These are phyloP conservation scores for Scedosporium boydii DNA, from an alignment of 2,329 filamentous ascomycete species.

Conservation along the genomic window DNA sequence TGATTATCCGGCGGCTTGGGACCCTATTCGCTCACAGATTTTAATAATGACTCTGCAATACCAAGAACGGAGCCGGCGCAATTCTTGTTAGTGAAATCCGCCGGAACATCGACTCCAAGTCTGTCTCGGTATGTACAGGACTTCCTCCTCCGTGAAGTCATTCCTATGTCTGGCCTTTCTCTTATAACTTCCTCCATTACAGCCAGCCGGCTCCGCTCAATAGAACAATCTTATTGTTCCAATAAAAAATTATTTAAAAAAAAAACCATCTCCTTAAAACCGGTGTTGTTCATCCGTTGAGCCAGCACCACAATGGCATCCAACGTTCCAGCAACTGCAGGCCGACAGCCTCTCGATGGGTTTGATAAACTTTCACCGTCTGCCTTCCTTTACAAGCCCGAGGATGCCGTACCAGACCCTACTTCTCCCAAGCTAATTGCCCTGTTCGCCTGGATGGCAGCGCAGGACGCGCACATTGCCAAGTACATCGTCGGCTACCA, in stretches of 20 bases:
- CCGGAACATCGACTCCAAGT: background rate
- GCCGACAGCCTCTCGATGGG: constrained; percentile 17
- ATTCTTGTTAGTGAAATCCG: background rate
- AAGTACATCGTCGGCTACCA: constrained; percentile 41
- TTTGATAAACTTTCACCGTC: constrained; percentile 28
- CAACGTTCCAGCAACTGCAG: background rate
- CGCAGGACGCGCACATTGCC: constrained; percentile 37
- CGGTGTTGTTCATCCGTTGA: background rate
- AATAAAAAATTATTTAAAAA: no score
- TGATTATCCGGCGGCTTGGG: no score
- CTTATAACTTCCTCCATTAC: no score
- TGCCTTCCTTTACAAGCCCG: constrained; percentile 25
- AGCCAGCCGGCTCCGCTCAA: background rate
- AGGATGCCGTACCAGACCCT: constrained; percentile 5
- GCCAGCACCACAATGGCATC: background rate
- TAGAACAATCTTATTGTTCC: background rate
- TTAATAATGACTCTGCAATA: background rate
- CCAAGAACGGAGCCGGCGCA: background rate
- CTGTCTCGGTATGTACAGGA: background rate
- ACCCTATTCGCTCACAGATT: no score
- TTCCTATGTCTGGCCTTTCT: no score
- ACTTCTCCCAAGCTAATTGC: constrained; percentile 35
- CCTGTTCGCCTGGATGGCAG: constrained; percentile 41
- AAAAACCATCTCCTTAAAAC: background rate
- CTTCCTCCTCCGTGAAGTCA: no score